Evolutionary conservation across 2,329 filamentous ascomycete genomes (phyloP).

Genomic region (Amauroascus verrucosus): DNA sequence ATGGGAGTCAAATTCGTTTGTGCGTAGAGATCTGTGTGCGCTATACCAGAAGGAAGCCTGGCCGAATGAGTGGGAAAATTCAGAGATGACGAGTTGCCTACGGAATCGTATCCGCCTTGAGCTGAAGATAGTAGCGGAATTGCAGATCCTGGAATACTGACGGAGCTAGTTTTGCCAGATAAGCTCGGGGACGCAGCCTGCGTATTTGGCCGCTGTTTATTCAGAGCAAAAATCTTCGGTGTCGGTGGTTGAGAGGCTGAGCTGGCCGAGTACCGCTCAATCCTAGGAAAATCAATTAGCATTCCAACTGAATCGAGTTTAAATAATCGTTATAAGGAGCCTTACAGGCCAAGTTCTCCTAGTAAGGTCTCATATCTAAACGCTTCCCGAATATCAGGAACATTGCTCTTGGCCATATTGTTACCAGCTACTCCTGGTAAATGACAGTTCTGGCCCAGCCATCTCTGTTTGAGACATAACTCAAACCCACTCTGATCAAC

Average conservation of each 20-base stretch:
- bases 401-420: conserved; percentile 89
- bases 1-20: conserved; percentile 3
- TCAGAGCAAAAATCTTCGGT: conserved; percentile 7
- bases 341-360: conserved; percentile 74
- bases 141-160: conserved; percentile 3
- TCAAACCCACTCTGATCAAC: conserved; percentile 94
- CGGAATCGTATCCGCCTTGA: background rate
- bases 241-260: conserved; percentile 11
- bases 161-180: conserved; percentile 2
- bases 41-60: conserved; percentile 5
- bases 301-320: conserved; percentile 20
- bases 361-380: conserved; percentile 79
- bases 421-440: conserved; percentile 75
- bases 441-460: conserved; percentile 72
- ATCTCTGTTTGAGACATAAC: conserved; percentile 74
- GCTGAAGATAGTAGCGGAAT: background rate
- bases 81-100: conserved; percentile 9
- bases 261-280: conserved; percentile 23
- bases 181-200: conserved; percentile 6
- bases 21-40: conserved; percentile 12
- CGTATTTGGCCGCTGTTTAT: conserved; percentile 6
- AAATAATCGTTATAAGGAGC: conserved; percentile 17
- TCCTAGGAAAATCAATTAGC: conserved; percentile 15
- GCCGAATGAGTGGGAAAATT: conserved; percentile 11
- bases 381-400: conserved; percentile 82